These are phyloP conservation scores for Solanum hybrid DNA, from an alignment of 305 asterid genomes.

Conservation along the genomic window DNA sequence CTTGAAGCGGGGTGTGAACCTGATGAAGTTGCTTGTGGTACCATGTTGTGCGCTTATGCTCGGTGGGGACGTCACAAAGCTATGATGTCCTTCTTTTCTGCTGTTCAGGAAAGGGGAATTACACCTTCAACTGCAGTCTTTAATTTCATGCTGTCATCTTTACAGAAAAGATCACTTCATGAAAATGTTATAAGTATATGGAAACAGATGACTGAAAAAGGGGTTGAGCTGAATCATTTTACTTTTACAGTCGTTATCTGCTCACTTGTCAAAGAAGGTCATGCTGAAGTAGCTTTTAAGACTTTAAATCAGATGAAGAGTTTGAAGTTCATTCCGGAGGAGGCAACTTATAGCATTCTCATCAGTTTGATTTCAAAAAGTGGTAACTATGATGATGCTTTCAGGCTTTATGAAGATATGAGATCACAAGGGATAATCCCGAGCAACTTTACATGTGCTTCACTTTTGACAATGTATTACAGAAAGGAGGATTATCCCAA, in stretches of 20 bases:
- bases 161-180: conserved; percentile 78
- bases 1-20: conserved; percentile 92
- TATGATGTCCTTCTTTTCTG: conserved; percentile 85
- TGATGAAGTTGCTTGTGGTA: conserved; percentile 94
- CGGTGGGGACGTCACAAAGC: conserved; percentile 85
- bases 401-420: conserved; percentile 77
- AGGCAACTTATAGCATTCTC: conserved; percentile 83
- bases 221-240: conserved; percentile 64
- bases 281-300: conserved; percentile 51
- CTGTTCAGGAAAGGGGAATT: conserved; percentile 69
- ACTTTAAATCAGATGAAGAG: conserved; percentile 61
- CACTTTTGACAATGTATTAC: conserved; percentile 69
- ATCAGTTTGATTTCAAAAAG: conserved; percentile 46
- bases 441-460: conserved; percentile 87
- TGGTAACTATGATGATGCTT: conserved; percentile 44
- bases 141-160: conserved; percentile 91
- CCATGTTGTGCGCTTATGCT: conserved; percentile 87
- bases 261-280: conserved; percentile 68
- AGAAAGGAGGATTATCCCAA: conserved; percentile 64
- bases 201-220: conserved; percentile 53
- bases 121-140: conserved; percentile 51
- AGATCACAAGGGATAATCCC: conserved; percentile 60
- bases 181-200: conserved; percentile 47
- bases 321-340: conserved; percentile 73
- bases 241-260: conserved; percentile 66